Conservation (phyloP, 164 flowering plant genomes). For the Annona cherimola region DNA sequence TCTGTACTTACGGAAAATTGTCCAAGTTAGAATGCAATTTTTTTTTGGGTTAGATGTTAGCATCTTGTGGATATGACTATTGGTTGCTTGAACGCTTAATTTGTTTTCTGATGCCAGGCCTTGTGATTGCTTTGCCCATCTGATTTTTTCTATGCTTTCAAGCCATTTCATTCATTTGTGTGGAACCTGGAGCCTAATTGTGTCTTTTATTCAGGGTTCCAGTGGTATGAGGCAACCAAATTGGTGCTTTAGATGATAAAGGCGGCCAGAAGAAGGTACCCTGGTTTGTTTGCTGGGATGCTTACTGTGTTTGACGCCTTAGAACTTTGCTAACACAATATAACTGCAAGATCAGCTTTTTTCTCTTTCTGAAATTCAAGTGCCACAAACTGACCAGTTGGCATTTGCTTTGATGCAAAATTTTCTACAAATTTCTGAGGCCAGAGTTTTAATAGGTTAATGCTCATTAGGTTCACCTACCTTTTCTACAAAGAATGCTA, state of each 20-base stretch:
- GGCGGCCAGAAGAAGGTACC: slow-evolving; percentile 86
- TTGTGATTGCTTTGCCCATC: not conserved
- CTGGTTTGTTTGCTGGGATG: slow-evolving; percentile 71
- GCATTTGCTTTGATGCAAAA: too few relatives aligned
- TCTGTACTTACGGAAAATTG: slow-evolving; percentile 9
- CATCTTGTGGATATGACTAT: not conserved
- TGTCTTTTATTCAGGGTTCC: slow-evolving; percentile 76
- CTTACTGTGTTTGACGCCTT: slow-evolving; percentile 28
- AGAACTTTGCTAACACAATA: slow-evolving; percentile 17
- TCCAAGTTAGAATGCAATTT: not conserved
- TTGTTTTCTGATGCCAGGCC: not conserved
- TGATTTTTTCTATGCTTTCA: not conserved
- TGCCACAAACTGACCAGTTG: not conserved
- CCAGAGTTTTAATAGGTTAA: too few relatives aligned
- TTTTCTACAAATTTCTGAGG: too few relatives aligned
- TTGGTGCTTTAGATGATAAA: slow-evolving; percentile 72
- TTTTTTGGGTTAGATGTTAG: slow-evolving; percentile 1
- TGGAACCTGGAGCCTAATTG: slow-evolving; percentile 65
- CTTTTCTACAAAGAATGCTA: too few relatives aligned
- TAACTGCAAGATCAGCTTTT: slow-evolving; percentile 3
- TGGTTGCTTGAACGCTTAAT: slow-evolving; percentile 2
- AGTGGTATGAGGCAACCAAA: slow-evolving; percentile 48
- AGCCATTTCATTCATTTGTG: slow-evolving; percentile 7
- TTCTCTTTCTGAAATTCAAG: slow-evolving; percentile 2
- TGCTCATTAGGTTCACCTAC: too few relatives aligned